Conservation (phyloP, 495 filamentous ascomycete genomes). For the Aspergillus panamensis region DNA sequence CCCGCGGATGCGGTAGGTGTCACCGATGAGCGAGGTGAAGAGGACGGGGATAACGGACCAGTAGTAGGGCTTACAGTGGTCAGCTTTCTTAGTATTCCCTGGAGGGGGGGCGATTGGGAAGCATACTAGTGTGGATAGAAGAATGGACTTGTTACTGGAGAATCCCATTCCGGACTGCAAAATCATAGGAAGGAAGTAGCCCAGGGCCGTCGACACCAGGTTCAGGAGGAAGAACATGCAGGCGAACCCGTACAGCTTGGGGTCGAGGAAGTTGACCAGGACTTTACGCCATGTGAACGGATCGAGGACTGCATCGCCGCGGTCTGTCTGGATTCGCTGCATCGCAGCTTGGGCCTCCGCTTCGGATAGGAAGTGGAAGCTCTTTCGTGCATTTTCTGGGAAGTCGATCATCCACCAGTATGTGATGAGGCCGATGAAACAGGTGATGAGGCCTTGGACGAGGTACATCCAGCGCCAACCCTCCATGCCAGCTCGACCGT, state of each 20-base stretch:
- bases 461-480: conserved; percentile 81
- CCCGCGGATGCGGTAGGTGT: conserved; percentile 60
- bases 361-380: conserved; percentile 60
- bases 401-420: conserved; percentile 84
- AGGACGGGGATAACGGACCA: conserved; percentile 69
- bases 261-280: conserved; percentile 58
- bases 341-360: conserved; percentile 56
- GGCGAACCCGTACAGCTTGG: conserved; percentile 71
- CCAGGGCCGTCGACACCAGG: conserved; percentile 63
- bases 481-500: conserved; percentile 56
- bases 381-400: conserved; percentile 60
- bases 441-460: conserved; percentile 64
- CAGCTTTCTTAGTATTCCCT: background rate
- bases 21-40: conserved; percentile 64
- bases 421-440: conserved; percentile 61
- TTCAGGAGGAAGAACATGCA: conserved; percentile 72
- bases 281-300: conserved; percentile 58
- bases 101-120: background rate
- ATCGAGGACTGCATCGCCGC: conserved; percentile 61
- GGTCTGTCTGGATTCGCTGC: conserved; percentile 57
- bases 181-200: conserved; percentile 71
- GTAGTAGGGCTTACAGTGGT: conserved; percentile 57
- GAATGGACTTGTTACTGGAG: conserved; percentile 58
- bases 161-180: conserved; percentile 71
- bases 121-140: conserved; percentile 63